A percentile compares a stretch with the other conserved stretches of the same genome.
Evolutionary conservation across 805 yeast genomes (phyloP).

Genomic region (Lachancea nothofagi): DNA sequence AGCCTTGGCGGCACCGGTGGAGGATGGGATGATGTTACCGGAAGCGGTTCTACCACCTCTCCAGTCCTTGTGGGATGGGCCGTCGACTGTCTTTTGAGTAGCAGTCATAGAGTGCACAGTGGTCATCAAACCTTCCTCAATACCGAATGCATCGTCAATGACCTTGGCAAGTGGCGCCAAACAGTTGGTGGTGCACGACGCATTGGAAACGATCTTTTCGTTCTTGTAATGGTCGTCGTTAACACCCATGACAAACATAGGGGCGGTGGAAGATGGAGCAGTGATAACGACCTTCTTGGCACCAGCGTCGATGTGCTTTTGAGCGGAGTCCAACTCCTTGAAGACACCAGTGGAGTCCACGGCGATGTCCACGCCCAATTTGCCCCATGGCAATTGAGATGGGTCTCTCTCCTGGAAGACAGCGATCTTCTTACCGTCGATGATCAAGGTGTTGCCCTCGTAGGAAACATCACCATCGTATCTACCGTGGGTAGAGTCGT

Average conservation of each 20-base stretch:
- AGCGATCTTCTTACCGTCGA: constrained; percentile 46
- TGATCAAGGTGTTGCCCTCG: constrained; percentile 46
- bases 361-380: constrained; percentile 54
- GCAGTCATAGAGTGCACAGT: constrained; percentile 70
- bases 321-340: constrained; percentile 59
- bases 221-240: constrained; percentile 54
- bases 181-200: constrained; percentile 72
- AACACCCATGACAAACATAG: constrained; percentile 71
- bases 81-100: constrained; percentile 69
- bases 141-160: constrained; percentile 58
- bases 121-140: constrained; percentile 72
- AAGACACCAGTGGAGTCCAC: constrained; percentile 71
- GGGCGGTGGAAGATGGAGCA: constrained; percentile 67
- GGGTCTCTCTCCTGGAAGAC: constrained; percentile 66
- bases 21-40: constrained; percentile 69
- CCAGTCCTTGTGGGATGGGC: constrained; percentile 77
- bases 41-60: constrained; percentile 78
- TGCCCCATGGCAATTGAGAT: constrained; percentile 63
- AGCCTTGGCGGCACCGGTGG: constrained; percentile 75
- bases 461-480: constrained; percentile 53
- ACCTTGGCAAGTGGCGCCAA: constrained; percentile 70
- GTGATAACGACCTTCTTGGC: constrained; percentile 70
- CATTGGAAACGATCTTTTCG: constrained; percentile 60
- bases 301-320: constrained; percentile 66
- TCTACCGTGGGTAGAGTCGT: constrained; percentile 66